Conservation (phyloP, 371 early-diverging fungal genomes). For the Mucor mucedo region DNA sequence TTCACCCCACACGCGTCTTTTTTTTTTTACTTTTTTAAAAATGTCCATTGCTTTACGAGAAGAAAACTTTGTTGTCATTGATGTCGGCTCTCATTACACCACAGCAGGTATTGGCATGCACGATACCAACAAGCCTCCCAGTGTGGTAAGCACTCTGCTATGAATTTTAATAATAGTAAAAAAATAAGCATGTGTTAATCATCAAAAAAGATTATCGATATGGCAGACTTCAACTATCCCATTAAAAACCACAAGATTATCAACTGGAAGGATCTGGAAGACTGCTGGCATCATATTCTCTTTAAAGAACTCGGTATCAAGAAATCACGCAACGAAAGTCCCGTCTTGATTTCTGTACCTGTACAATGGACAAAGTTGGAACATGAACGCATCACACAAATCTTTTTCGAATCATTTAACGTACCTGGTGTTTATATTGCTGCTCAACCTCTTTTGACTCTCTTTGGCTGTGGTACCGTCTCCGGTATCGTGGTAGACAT, state of each 20-base stretch:
- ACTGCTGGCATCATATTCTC: slow-evolving; percentile 76
- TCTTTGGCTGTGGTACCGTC: slow-evolving; percentile 80
- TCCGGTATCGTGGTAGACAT: slow-evolving; percentile 91
- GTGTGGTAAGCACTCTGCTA: slow-evolving; percentile 46
- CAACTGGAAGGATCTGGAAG: slow-evolving; percentile 82
- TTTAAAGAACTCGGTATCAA: slow-evolving; percentile 79
- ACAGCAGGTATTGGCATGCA: slow-evolving; percentile 73
- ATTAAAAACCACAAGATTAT: slow-evolving; percentile 65
- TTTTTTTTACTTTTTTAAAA: slow-evolving; percentile 3
- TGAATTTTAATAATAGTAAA: neutral
- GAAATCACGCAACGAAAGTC: slow-evolving; percentile 76
- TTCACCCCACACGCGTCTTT: neutral
- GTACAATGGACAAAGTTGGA: slow-evolving; percentile 84
- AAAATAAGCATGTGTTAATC: too few relatives aligned
- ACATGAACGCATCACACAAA: slow-evolving; percentile 80
- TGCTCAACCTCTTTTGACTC: slow-evolving; percentile 81
- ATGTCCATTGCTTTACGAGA: slow-evolving; percentile 62
- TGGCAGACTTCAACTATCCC: slow-evolving; percentile 57
- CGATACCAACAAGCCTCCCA: slow-evolving; percentile 74
- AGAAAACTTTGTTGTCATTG: slow-evolving; percentile 79
- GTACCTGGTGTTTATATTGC: slow-evolving; percentile 85
- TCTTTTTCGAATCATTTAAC: slow-evolving; percentile 90
- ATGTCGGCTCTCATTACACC: slow-evolving; percentile 69
- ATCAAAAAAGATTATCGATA: slow-evolving; percentile 32
- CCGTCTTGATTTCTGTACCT: slow-evolving; percentile 81